phyloP scores from a whole-genome alignment of 352 stramenopile genomes.

The Phytophthora pluvialis region DNA sequence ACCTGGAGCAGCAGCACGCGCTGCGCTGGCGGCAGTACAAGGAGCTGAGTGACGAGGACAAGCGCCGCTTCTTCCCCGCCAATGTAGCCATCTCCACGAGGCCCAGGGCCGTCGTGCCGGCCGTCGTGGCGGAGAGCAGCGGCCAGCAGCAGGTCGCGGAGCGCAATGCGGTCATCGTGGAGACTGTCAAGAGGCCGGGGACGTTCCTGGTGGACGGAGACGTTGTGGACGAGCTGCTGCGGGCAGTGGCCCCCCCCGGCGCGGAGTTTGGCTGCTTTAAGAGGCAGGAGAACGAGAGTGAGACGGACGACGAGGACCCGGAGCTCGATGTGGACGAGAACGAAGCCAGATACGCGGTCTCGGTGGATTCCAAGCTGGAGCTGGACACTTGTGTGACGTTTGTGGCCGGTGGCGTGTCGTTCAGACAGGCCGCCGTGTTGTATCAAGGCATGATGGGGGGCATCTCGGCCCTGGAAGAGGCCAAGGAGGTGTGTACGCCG shows the following conservation, averaged over 20 bases:
- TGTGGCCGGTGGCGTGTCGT: slow-evolving; percentile 26
- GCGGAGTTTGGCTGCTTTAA: slow-evolving; percentile 14
- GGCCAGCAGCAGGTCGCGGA: slow-evolving; percentile 4
- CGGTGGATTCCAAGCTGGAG: slow-evolving; percentile 19
- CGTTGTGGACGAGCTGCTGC: slow-evolving; percentile 25
- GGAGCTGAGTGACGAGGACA: slow-evolving; percentile 19
- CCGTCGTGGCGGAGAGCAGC: background rate
- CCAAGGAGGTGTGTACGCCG: background rate
- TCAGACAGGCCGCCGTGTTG: slow-evolving; percentile 23
- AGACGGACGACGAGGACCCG: slow-evolving; percentile 17
- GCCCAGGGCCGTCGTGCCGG: background rate
- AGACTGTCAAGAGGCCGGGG: background rate
- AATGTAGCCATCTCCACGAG: slow-evolving; percentile 17
- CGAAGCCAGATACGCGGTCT: slow-evolving; percentile 14
- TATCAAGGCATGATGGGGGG: slow-evolving; percentile 17
- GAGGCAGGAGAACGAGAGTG: slow-evolving; percentile 9
- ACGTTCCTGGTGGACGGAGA: slow-evolving; percentile 26
- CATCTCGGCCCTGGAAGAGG: slow-evolving; percentile 10
- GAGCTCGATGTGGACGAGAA: slow-evolving; percentile 28
- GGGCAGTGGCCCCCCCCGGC: background rate
- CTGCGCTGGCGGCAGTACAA: slow-evolving; percentile 29
- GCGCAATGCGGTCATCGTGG: slow-evolving; percentile 1
- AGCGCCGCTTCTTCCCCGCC: slow-evolving; percentile 30
- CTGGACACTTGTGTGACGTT: slow-evolving; percentile 21
- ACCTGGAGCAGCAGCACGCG: slow-evolving; percentile 38